Percentiles rank a stretch among this genome's conserved stretches.
These are phyloP conservation scores for Oryza coarctata DNA, from an alignment of 176 grass and related monocot species.

Conservation along the genomic window DNA sequence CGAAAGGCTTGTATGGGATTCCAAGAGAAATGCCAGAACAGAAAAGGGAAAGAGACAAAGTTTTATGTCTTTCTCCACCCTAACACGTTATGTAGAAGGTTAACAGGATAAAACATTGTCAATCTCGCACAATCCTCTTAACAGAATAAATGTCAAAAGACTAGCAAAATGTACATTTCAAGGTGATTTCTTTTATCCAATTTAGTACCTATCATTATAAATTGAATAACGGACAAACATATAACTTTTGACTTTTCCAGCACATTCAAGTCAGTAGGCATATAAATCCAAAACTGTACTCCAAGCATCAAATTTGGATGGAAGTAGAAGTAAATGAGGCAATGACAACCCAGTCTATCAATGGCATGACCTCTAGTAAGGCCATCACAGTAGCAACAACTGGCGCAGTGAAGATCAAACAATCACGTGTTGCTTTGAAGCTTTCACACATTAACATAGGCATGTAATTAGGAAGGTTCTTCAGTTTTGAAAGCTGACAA, in stretches of 20 bases:
- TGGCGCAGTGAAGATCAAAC: background rate
- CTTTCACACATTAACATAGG: conserved; percentile 2
- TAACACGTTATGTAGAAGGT: background rate
- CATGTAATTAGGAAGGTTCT: background rate
- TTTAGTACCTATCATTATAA: background rate
- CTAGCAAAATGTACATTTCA: background rate
- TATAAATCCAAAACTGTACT: background rate
- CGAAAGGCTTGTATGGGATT: background rate
- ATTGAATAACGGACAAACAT: background rate
- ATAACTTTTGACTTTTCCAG: background rate
- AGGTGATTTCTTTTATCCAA: background rate
- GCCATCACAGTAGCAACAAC: background rate
- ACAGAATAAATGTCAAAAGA: background rate
- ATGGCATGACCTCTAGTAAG: background rate
- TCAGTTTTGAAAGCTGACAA: background rate
- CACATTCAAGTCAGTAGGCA: background rate
- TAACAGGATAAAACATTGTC: background rate
- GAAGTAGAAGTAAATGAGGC: background rate
- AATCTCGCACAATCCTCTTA: background rate
- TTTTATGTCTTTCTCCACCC: background rate
- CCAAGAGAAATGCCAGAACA: conserved; percentile 4
- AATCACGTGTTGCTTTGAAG: background rate
- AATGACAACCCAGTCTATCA: conserved; percentile 2
- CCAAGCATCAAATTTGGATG: background rate
- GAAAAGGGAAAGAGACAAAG: background rate